Evolutionary conservation across 2,329 filamentous ascomycete genomes (phyloP).

Genomic region (Penicillium griseofulvum): DNA sequence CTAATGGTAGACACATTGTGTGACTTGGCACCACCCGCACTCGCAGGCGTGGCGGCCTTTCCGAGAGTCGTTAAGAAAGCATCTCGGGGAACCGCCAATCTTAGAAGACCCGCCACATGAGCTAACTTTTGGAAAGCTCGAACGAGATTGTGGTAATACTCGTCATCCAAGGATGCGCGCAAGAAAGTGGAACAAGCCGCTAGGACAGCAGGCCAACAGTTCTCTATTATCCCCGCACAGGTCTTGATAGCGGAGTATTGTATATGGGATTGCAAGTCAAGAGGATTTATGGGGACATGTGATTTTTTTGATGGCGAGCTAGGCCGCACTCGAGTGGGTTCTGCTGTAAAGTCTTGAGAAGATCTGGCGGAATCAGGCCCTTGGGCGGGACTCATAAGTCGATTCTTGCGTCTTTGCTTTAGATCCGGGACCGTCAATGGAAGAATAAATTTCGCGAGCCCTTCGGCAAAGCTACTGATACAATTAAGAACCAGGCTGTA

Average conservation of each 20-base stretch:
- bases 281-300: slow-evolving; percentile 71
- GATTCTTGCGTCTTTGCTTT: slow-evolving; percentile 50
- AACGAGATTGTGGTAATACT: slow-evolving; percentile 90
- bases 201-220: slow-evolving; percentile 93
- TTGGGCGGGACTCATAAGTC: slow-evolving; percentile 37
- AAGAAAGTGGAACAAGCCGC: slow-evolving; percentile 95
- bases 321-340: slow-evolving; percentile 24
- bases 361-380: slow-evolving; percentile 33
- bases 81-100: slow-evolving; percentile 81
- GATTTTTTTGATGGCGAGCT: slow-evolving; percentile 27
- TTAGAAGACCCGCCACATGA: slow-evolving; percentile 85
- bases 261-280: slow-evolving; percentile 70
- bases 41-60: slow-evolving; percentile 87
- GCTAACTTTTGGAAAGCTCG: slow-evolving; percentile 92
- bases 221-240: slow-evolving; percentile 78
- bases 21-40: slow-evolving; percentile 44
- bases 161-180: slow-evolving; percentile 84
- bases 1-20: slow-evolving; percentile 17
- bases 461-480: slow-evolving; percentile 86
- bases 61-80: slow-evolving; percentile 91
- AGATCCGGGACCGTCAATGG: slow-evolving; percentile 81
- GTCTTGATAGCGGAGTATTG: slow-evolving; percentile 68
- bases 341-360: slow-evolving; percentile 32
- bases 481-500: slow-evolving; percentile 87
- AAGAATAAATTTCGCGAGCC: slow-evolving; percentile 86